These are phyloP conservation scores for Ogataea kodamae DNA, from an alignment of 805 yeast genomes.

Conservation along the genomic window DNA sequence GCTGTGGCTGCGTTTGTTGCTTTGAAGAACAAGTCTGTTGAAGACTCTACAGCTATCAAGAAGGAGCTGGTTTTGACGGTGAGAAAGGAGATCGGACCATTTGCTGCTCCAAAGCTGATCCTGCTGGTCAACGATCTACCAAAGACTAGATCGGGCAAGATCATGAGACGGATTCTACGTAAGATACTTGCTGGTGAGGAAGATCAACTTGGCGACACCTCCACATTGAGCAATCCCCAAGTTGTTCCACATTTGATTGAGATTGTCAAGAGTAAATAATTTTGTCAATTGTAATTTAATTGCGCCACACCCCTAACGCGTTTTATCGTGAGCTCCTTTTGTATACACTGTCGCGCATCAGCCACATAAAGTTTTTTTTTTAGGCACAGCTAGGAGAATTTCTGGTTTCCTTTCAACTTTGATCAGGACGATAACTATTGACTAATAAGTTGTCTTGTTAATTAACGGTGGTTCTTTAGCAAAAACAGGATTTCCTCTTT, in stretches of 20 bases:
- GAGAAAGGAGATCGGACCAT: conserved; percentile 78
- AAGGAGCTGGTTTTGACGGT: conserved; percentile 66
- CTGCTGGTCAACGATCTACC: conserved; percentile 75
- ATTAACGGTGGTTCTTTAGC: too few relatives aligned
- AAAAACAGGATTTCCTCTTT: too few relatives aligned
- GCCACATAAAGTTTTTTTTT: conserved; percentile 12
- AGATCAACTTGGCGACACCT: conserved; percentile 76
- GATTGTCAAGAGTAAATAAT: conserved; percentile 36
- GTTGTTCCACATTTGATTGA: conserved; percentile 65
- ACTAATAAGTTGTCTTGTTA: too few relatives aligned
- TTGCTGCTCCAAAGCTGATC: conserved; percentile 79
- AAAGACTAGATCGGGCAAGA: conserved; percentile 83
- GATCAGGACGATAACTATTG: too few relatives aligned
- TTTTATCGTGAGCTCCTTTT: too few relatives aligned
- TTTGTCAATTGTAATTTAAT: too few relatives aligned
- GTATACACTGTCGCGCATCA: conserved; percentile 3
- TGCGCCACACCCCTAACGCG: too few relatives aligned
- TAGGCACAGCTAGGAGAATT: conserved; percentile 6
- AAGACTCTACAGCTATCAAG: conserved; percentile 51
- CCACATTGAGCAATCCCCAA: conserved; percentile 74
- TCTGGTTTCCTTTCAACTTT: conserved; percentile 9
- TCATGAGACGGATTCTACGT: conserved; percentile 82
- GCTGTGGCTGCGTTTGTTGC: conserved; percentile 83
- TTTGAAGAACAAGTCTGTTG: conserved; percentile 51
- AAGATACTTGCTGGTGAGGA: conserved; percentile 72